phyloP scores from a whole-genome alignment of 2,329 filamentous ascomycete species.

The Alternaria infectoria region DNA sequence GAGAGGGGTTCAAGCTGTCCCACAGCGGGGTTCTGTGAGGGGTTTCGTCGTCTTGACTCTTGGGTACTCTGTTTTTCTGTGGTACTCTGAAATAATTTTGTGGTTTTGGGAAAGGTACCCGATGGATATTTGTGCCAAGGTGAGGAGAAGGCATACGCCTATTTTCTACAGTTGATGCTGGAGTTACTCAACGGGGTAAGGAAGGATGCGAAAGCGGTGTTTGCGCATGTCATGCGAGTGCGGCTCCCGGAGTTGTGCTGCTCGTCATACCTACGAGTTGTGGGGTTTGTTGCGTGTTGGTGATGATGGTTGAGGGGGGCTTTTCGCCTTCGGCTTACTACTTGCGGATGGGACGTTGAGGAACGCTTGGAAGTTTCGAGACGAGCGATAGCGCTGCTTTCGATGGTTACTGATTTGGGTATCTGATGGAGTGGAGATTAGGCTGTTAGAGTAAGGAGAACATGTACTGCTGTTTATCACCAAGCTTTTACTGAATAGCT shows the following conservation, averaged over 20 bases:
- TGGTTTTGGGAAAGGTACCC: background rate
- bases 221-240: background rate
- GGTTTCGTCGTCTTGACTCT: background rate
- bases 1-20: background rate
- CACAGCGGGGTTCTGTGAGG: background rate
- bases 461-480: background rate
- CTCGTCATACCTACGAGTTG: background rate
- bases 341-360: background rate
- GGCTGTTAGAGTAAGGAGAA: background rate
- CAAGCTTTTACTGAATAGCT: background rate
- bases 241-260: background rate
- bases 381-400: conserved; percentile 3
- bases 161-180: conserved; percentile 3
- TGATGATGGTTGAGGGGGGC: background rate
- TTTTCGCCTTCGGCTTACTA: background rate
- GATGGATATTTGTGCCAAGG: background rate
- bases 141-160: conserved; percentile 12
- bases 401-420: conserved; percentile 2
- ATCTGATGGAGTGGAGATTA: background rate
- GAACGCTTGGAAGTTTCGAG: background rate
- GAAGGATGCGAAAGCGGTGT: background rate
- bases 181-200: conserved; percentile 14
- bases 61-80: background rate
- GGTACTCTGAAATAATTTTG: background rate
- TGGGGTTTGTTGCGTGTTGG: background rate